Conservation (phyloP, 225 moss, liverwort and hornwort genomes). For the Pleurozium schreberi region DNA sequence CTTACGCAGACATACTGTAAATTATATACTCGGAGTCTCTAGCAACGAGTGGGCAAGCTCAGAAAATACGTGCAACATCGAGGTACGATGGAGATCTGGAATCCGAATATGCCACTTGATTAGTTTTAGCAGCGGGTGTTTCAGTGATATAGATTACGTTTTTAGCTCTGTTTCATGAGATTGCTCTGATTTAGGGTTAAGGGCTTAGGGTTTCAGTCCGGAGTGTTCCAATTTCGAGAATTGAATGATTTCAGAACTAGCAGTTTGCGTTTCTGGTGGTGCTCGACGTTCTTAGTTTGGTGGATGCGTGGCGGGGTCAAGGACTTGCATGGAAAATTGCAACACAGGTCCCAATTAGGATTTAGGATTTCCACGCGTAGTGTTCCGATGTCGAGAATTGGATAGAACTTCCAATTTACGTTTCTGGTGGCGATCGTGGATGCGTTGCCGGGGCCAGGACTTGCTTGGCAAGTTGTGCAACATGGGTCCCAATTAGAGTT, state of each 20-base stretch:
- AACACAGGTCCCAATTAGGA: neutral
- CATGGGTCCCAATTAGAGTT: neutral
- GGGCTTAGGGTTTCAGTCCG: neutral
- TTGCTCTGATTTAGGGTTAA: neutral
- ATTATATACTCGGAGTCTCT: neutral
- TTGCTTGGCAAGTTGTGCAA: neutral
- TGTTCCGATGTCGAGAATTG: neutral
- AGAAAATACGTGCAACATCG: neutral
- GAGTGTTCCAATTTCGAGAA: neutral
- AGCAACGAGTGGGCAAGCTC: neutral
- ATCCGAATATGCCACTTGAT: neutral
- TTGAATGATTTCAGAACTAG: neutral
- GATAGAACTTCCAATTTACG: neutral
- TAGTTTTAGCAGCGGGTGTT: neutral
- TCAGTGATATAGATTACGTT: neutral
- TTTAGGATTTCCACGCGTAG: neutral
- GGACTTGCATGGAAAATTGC: neutral
- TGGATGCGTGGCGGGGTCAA: neutral
- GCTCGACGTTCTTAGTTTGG: neutral
- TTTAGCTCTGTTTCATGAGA: neutral
- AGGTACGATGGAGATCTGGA: neutral
- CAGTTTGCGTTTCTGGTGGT: neutral
- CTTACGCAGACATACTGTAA: neutral
- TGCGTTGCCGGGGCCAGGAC: neutral
- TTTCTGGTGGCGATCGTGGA: neutral